Evolutionary conservation across 345 rosid genomes (phyloP).

Genomic region (Chamaenerion angustifolium): DNA sequence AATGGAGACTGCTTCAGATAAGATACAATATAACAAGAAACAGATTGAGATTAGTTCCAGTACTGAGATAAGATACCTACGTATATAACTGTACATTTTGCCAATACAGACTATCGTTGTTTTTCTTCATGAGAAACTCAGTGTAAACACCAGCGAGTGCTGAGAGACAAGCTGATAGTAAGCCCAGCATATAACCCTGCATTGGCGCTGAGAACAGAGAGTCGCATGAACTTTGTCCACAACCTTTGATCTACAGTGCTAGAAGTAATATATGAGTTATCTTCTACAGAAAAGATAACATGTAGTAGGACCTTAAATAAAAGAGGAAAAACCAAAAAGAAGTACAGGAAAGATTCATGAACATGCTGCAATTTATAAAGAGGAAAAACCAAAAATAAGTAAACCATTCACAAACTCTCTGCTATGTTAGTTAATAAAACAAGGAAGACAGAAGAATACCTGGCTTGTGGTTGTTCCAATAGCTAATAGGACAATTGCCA

Average conservation of each 20-base stretch:
- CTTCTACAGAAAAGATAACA: not conserved
- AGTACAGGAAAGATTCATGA: too few relatives aligned
- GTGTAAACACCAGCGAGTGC: conserved; percentile 94
- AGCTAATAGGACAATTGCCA: conserved; percentile 73
- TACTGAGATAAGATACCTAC: conserved; percentile 51
- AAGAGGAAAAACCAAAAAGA: too few relatives aligned
- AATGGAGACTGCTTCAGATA: too few relatives aligned
- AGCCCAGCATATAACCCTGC: conserved; percentile 75
- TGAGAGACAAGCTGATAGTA: conserved; percentile 80
- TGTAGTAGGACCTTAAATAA: too few relatives aligned
- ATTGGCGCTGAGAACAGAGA: conserved; percentile 84
- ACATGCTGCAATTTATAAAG: too few relatives aligned
- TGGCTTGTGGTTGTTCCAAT: conserved; percentile 91
- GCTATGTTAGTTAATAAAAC: too few relatives aligned
- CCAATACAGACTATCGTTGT: conserved; percentile 87
- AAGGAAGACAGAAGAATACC: conserved; percentile 16
- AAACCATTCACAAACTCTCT: too few relatives aligned
- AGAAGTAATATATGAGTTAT: conserved; percentile 1
- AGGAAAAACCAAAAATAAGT: too few relatives aligned
- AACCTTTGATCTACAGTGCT: conserved; percentile 59
- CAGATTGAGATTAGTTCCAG: not conserved
- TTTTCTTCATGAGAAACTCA: conserved; percentile 93
- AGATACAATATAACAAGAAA: not conserved
- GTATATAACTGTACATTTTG: conserved; percentile 85
- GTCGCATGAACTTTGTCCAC: conserved; percentile 76